Evolutionary conservation across 2,329 filamentous ascomycete genomes (phyloP).

Genomic region (Furcasterigmium sp.): DNA sequence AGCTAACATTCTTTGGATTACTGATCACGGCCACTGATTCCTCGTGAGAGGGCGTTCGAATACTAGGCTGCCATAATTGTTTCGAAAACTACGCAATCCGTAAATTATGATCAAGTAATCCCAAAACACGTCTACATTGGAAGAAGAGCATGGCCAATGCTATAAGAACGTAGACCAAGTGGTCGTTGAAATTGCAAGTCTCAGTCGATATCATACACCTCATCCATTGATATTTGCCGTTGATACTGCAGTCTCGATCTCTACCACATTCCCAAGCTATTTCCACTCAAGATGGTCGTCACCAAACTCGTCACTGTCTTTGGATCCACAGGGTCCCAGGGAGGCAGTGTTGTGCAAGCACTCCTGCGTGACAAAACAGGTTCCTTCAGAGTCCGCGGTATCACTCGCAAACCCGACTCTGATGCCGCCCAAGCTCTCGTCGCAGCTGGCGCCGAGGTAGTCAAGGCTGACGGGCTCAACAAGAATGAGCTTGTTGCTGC

Average conservation of each 20-base stretch:
- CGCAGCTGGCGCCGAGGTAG: constrained; percentile 20
- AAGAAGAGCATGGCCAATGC: background rate
- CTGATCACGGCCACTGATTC: background rate
- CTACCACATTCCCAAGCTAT: no score
- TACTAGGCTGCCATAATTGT: no score
- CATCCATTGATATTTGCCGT: no score
- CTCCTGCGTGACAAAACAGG: constrained; percentile 21
- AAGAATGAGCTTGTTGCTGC: constrained; percentile 17
- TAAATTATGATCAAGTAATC: background rate
- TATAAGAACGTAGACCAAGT: no score
- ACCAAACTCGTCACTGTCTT: constrained; percentile 23
- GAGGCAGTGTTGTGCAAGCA: constrained; percentile 22
- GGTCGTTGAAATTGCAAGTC: no score
- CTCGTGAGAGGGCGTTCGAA: no score
- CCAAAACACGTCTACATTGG: background rate
- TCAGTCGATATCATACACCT: no score
- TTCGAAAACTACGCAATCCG: no score
- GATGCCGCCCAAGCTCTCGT: constrained; percentile 20
- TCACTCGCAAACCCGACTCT: constrained; percentile 21
- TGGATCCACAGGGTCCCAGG: constrained; percentile 24
- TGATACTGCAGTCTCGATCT: no score
- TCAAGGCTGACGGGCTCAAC: constrained; percentile 21
- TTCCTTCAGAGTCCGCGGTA: constrained; percentile 19
- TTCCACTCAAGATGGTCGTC: constrained; percentile 14
- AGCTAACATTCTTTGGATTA: no score